A percentile compares a stretch with the other conserved stretches of the same genome.
Evolutionary conservation across 108 stramenopile species (phyloP).

Genomic region (Skeletonema marinoi): DNA sequence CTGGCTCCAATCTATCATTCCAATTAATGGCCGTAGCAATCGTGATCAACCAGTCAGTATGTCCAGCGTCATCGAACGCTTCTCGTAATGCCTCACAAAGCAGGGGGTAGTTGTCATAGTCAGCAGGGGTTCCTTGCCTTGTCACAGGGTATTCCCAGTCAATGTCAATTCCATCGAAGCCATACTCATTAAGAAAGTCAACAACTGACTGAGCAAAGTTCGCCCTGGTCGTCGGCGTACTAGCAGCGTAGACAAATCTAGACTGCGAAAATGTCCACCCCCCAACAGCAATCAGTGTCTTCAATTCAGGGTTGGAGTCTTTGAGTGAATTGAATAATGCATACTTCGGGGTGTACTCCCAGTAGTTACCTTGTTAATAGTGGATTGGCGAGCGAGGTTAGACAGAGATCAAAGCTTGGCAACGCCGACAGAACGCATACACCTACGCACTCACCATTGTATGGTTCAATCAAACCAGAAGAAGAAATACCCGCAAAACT

Average conservation of each 20-base stretch:
- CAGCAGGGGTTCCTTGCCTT: conserved; percentile 24
- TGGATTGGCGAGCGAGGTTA: too few species aligned
- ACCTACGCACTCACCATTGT: conserved; percentile 17
- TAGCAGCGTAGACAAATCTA: conserved; percentile 21
- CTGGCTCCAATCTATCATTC: conserved; percentile 5
- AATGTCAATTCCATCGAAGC: conserved; percentile 44
- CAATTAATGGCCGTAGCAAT: conserved; percentile 32
- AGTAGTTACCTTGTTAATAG: background rate
- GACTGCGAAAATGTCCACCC: conserved; percentile 41
- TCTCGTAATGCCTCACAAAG: conserved; percentile 24
- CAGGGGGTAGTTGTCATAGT: conserved; percentile 42
- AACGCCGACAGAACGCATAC: too few species aligned
- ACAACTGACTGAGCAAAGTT: conserved; percentile 36
- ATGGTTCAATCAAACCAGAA: conserved; percentile 14
- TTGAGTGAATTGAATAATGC: conserved; percentile 27
- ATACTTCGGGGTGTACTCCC: conserved; percentile 9
- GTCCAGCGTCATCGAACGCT: conserved; percentile 26
- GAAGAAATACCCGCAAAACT: conserved; percentile 27
- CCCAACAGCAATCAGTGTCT: conserved; percentile 43
- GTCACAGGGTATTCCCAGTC: conserved; percentile 32
- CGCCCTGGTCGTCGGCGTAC: conserved; percentile 17
- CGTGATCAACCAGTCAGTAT: conserved; percentile 35
- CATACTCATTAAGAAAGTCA: conserved; percentile 10
- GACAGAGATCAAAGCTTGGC: too few species aligned
- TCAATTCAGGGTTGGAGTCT: conserved; percentile 16